Base-by-base conservation (phyloP, 306 rosid genomes). In the Prinsepia uniflora region DNA sequence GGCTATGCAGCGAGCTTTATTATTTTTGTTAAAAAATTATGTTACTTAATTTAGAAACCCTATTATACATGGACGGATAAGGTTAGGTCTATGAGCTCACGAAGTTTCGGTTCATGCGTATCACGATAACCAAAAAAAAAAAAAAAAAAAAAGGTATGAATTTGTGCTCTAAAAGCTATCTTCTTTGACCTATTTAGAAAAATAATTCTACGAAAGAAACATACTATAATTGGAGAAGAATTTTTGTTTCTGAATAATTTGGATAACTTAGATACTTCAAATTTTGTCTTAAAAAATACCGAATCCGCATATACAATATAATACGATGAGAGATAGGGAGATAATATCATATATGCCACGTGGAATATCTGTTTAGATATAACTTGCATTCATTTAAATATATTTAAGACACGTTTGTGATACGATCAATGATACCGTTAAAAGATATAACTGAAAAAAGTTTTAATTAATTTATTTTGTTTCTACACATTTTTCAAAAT, bases 131-230 rank as follows among this genome's bases (percentile, higher is more conserved):
- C 30, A 24, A 24, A 24, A 24, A 24, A 24, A 24, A 24, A 24
- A 24, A 24, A 24, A 0, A 24, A 24, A 24, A 24, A 24, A 24
- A 24, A 0, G 2, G 15, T 39, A 50, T 19, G 5, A 7, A 9
- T 72, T 24, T 68, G 24, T 47, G 59, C 65, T 63, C 68, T 69
- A n/a, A 53, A 77, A 64, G 79, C 78, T 49, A 65, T 82, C 85
- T 68, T 20, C 3, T 1, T 14, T 20, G 18, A 2, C 74, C 15
- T 8, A 43, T 24, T 15, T 57, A 43, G 56, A 64, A 52, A 58
- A 56, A 56, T 17, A 65, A 59, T 60, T 67, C 63, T 6, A 56
- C 56, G 5, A 55, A 49, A 9, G 20, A 46, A 68, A 24, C 43
- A 6, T 72, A 53, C 75, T 65, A 70, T 30, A 49, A 71, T 41